Conservation (phyloP, 1,284 basidiomycete species). For the Agaricales sp. region DNA sequence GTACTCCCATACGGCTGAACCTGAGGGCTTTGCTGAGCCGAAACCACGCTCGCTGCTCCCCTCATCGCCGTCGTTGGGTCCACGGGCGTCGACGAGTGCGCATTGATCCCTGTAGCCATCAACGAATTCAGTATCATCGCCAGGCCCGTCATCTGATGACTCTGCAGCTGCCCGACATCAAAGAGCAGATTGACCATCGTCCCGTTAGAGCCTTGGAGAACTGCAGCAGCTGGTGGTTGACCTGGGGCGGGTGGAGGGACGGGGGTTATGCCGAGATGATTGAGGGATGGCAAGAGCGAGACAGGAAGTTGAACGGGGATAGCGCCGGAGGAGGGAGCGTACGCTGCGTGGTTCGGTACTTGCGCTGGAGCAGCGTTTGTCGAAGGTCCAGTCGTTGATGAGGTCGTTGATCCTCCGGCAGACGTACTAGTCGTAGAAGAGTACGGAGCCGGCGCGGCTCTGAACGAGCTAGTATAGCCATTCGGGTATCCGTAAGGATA, state of each 20-base stretch:
- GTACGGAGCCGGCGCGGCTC: conserved; percentile 4
- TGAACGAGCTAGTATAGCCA: conserved; percentile 28
- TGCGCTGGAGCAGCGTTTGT: conserved; percentile 19
- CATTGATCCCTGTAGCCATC: conserved; percentile 19
- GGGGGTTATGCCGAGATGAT: conserved; percentile 64
- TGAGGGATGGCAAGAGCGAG: conserved; percentile 54
- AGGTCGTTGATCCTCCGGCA: conserved; percentile 16
- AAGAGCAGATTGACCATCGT: conserved; percentile 64
- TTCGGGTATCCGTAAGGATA: conserved; percentile 48
- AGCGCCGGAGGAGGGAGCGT: conserved; percentile 31
- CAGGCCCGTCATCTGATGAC: conserved; percentile 62
- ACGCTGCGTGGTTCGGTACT: conserved; percentile 19
- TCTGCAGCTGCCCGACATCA: conserved; percentile 59
- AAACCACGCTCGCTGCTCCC: background rate
- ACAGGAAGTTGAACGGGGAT: conserved; percentile 69
- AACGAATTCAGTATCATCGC: conserved; percentile 61
- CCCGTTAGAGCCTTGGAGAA: conserved; percentile 61
- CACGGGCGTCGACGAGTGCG: background rate
- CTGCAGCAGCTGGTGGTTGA: conserved; percentile 54
- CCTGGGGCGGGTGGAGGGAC: conserved; percentile 44
- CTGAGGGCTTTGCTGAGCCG: background rate
- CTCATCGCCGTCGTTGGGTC: background rate
- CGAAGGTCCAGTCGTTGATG: conserved; percentile 17
- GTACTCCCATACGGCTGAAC: background rate
- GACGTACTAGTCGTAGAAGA: conserved; percentile 18